Evolutionary conservation across 148 eudicot genomes (phyloP), one percentile per base, ranked within the genome.

Genomic region (Limonium bicolor): DNA sequence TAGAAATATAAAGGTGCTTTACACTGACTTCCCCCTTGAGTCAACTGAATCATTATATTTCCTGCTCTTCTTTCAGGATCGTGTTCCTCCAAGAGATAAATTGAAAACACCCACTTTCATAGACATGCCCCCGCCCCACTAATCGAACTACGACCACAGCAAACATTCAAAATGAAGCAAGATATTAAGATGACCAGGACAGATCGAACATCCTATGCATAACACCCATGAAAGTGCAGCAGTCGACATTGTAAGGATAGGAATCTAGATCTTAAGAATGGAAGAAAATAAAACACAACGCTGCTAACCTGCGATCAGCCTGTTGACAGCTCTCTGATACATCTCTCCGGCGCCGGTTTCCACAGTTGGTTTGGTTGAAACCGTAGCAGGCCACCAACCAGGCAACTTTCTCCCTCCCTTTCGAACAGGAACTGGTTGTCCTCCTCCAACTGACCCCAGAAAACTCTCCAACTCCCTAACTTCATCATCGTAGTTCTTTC

Each of bases 341-440:
- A 64, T 74, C 61, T 82, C 79, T 50, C 57, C 59, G 35, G 54
- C 17, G 10, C 19, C 35, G 2, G 43, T 51, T 18, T 46, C 34
- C 43, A 55, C 65, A 0, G 63, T 54, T 9, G 25, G 16, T n/a
- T 5, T 23, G n/a, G 57, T 66, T 9, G 57, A 27, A 41, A 15
- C 37, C 13, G 46, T 17, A 31, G 18, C 62, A 17, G 96, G 96
- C 96, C 96, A 88, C 96, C 96, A 88, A 38, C 60, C 27, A 2
- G 96, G 94, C 74, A 88, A 70, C 69, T 60, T 68, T 35, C 41
- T 44, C 53, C 45, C 64, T 56, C 51, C 57, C 53, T 53, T 63
- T 19, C 37, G 46, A 27, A 2, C 35, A 53, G 50, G 48, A n/a
- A n/a, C n/a, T n/a, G n/a, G n/a, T n/a, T n/a, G n/a, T 43, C 21